A percentile compares a stretch with the other conserved stretches of the same genome.
Evolutionary conservation across 2,329 filamentous ascomycete species (phyloP).

Genomic region (Pseudogymnoascus sp.): DNA sequence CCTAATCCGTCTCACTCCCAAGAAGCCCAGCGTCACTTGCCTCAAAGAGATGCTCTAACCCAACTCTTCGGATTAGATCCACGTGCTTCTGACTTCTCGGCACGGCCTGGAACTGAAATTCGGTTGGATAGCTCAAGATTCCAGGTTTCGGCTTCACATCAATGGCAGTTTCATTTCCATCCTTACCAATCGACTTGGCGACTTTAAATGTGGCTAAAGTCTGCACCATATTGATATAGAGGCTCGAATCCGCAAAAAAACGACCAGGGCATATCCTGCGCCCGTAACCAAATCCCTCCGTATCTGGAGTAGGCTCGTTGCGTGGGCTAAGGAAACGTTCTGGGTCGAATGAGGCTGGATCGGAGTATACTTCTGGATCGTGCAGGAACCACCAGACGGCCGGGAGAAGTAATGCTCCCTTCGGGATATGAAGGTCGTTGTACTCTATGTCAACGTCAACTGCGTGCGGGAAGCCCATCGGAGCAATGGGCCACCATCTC

Average conservation of each 20-base stretch:
- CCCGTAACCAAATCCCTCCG: constrained; percentile 48
- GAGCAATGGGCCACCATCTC: constrained; percentile 41
- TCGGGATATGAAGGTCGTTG: constrained; percentile 48
- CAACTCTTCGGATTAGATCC: not conserved
- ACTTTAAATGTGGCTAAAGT: constrained; percentile 35
- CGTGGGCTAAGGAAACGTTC: constrained; percentile 36
- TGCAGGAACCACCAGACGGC: constrained; percentile 12
- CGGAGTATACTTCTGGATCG: constrained; percentile 34
- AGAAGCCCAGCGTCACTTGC: constrained; percentile 4
- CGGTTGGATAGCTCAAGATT: constrained; percentile 4
- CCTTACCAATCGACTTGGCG: constrained; percentile 29
- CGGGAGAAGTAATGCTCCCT: constrained; percentile 35
- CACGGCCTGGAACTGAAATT: constrained; percentile 2
- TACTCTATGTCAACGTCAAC: constrained; percentile 50
- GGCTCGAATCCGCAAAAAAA: constrained; percentile 39
- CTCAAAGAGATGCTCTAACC: not conserved
- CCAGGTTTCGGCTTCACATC: constrained; percentile 10
- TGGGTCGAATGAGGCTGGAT: constrained; percentile 41
- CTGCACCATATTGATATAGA: constrained; percentile 35
- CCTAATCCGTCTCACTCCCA: not conserved
- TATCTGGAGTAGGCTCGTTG: constrained; percentile 43
- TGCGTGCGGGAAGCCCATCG: constrained; percentile 48
- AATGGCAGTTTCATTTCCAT: constrained; percentile 29
- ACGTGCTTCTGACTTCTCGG: constrained; percentile 8
- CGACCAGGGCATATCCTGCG: constrained; percentile 46